Conservation (phyloP, 2,329 filamentous ascomycete species). For the Epichloe aotearoae region DNA sequence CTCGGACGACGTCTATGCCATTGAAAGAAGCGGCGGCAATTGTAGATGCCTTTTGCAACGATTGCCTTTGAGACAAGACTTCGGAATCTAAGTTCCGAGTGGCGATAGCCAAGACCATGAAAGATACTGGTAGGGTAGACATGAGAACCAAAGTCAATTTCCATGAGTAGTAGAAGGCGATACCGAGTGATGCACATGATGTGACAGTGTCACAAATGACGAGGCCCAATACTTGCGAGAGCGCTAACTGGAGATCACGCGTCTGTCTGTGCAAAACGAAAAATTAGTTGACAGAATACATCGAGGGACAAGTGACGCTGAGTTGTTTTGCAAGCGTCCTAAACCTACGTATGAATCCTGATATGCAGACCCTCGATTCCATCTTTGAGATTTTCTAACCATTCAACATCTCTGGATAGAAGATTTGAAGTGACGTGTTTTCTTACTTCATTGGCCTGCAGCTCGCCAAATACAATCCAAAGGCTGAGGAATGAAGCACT, state of each 20-base stretch:
- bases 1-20: conserved; percentile 76
- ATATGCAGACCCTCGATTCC: conserved; percentile 61
- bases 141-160: conserved; percentile 70
- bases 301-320: background rate
- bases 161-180: conserved; percentile 75
- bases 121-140: conserved; percentile 56
- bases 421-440: conserved; percentile 53
- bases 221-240: conserved; percentile 67
- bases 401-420: conserved; percentile 60
- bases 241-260: conserved; percentile 66
- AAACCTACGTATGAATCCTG: conserved; percentile 56
- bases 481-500: conserved; percentile 52
- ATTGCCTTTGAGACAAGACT: conserved; percentile 54
- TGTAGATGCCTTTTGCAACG: conserved; percentile 59
- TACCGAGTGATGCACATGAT: conserved; percentile 47
- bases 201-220: conserved; percentile 52
- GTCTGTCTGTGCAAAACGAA: conserved; percentile 47
- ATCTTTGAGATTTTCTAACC: conserved; percentile 65
- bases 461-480: conserved; percentile 70
- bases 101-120: conserved; percentile 44
- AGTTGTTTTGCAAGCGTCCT: background rate
- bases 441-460: conserved; percentile 58
- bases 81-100: conserved; percentile 49
- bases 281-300: background rate
- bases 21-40: conserved; percentile 54